Percentiles rank a stretch among this genome's conserved stretches.
Conservation (phyloP, 2,329 filamentous ascomycete species). For the Penicillium carneum region DNA sequence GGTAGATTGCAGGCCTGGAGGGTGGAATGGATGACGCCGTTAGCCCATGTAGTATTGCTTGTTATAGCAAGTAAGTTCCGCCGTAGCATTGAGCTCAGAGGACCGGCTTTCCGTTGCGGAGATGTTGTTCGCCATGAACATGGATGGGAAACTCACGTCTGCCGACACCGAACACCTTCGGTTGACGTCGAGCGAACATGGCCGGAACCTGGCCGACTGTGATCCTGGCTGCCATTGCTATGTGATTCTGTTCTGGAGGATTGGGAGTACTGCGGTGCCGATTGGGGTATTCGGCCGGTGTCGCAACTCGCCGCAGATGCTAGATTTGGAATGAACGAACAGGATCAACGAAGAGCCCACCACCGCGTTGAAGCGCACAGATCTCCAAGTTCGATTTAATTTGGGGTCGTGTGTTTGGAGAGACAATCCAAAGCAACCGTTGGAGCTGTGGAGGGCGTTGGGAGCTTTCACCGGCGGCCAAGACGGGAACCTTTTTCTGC, state of each 20-base stretch:
- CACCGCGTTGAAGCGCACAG: constrained; percentile 34
- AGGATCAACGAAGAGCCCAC: constrained; percentile 39
- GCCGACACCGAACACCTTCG: constrained; percentile 38
- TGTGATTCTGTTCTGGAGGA: constrained; percentile 14
- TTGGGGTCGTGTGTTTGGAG: constrained; percentile 23
- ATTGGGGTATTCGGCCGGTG: constrained; percentile 26
- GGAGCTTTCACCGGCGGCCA: constrained; percentile 50
- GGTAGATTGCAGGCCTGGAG: constrained; percentile 47
- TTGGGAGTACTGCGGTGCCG: constrained; percentile 23
- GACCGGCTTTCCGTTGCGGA: constrained; percentile 8
- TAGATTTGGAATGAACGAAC: constrained; percentile 34
- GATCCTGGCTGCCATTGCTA: constrained; percentile 46
- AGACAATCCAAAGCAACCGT: constrained; percentile 17
- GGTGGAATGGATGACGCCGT: neutral
- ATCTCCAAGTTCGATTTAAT: constrained; percentile 23
- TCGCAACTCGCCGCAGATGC: constrained; percentile 33
- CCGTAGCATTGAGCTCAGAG: constrained; percentile 6
- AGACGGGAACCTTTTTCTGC: constrained; percentile 53
- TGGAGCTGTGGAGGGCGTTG: constrained; percentile 48
- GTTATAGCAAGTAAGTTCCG: neutral
- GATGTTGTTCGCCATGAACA: constrained; percentile 7
- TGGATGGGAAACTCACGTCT: constrained; percentile 45
- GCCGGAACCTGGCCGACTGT: constrained; percentile 44
- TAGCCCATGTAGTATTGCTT: constrained; percentile 12
- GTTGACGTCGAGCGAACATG: constrained; percentile 47